Base-by-base conservation (phyloP, 331 rosid genomes). In the Quercus lobata region DNA sequence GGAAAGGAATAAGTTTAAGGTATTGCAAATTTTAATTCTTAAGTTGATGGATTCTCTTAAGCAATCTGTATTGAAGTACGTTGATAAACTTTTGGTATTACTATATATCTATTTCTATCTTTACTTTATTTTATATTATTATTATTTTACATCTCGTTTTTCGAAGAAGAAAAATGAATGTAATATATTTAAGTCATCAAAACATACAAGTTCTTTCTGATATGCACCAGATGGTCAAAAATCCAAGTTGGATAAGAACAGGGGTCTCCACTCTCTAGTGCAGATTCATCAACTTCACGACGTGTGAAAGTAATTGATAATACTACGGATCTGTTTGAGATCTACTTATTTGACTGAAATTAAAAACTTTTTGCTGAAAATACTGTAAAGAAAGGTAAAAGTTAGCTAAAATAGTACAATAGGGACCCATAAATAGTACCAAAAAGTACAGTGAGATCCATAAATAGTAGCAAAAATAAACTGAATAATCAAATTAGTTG, bases 361-460 rank as follows among this genome's bases (percentile, higher is more conserved):
- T 5, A 7, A 6, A 35, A 35, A 6, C 0, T 1, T 35, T 35
- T 35, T 35, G 7, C 0, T 35, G 41, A 35, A 35, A 35, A 35
- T 35, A 35, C 0, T 35, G 8, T 35, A 35, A 0, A 35, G 0
- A 35, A 35, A 35, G 0, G 0, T 35, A 6, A 35, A 35, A 6
- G 2, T 6, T 35, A 35, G 0, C 41, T 35, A 0, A 35, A 35
- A 35, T 35, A 35, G 41, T 35, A 35, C 2, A 35, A 0, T 6
- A 27, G 0, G 0, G 2, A 35, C 41, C 0, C 8, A 35, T 35
- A 7, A 35, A 35, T 35, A 35, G 41, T 35, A 34, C 0, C 41
- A 35, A 35, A 35, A 35, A 35, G 8, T 35, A 0, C 0, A 35
- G 0, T 35, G 0, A 1, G 6, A 35, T 0, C 0, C 0, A 35